phyloP scores from a whole-genome alignment of 495 filamentous ascomycete species.

The Neurospora sp. region DNA sequence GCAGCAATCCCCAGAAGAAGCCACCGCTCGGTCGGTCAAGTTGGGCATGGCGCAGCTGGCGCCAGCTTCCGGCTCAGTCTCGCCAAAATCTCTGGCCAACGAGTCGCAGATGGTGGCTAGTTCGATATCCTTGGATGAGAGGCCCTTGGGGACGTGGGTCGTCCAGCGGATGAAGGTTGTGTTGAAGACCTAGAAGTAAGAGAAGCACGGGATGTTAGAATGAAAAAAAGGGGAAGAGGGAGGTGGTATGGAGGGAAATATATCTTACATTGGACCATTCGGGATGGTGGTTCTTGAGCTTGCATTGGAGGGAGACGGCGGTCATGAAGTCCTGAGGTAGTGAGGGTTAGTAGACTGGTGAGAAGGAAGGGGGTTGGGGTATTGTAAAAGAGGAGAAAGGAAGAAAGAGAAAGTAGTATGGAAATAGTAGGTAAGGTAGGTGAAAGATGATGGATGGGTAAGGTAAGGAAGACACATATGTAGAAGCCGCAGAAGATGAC shows the following conservation, averaged over 20 bases:
- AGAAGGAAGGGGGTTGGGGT: background rate
- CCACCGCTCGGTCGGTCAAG: constrained; percentile 27
- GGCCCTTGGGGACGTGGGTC: constrained; percentile 60
- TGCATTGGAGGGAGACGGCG: constrained; percentile 44
- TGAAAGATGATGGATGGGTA: background rate
- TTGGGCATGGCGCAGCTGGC: constrained; percentile 4
- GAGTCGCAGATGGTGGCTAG: constrained; percentile 59
- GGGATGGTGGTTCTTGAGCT: constrained; percentile 48
- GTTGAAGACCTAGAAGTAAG: constrained; percentile 43
- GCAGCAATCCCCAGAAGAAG: constrained; percentile 37
- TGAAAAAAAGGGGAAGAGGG: background rate
- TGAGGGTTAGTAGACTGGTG: background rate
- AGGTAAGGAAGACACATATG: background rate
- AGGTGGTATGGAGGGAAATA: background rate
- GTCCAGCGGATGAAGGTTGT: constrained; percentile 59
- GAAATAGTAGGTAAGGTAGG: background rate
- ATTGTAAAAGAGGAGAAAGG: background rate
- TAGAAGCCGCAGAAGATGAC: too few relatives aligned
- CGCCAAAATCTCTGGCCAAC: constrained; percentile 42
- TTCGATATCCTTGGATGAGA: constrained; percentile 55
- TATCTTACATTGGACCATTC: constrained; percentile 52
- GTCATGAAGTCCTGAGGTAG: constrained; percentile 48
- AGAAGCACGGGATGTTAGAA: background rate
- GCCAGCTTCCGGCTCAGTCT: constrained; percentile 18
- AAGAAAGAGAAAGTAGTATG: background rate